Evolutionary conservation across 2,329 filamentous ascomycete species (phyloP), one percentile per base, ranked within the genome.

Genomic region (Colletotrichum camelliae): DNA sequence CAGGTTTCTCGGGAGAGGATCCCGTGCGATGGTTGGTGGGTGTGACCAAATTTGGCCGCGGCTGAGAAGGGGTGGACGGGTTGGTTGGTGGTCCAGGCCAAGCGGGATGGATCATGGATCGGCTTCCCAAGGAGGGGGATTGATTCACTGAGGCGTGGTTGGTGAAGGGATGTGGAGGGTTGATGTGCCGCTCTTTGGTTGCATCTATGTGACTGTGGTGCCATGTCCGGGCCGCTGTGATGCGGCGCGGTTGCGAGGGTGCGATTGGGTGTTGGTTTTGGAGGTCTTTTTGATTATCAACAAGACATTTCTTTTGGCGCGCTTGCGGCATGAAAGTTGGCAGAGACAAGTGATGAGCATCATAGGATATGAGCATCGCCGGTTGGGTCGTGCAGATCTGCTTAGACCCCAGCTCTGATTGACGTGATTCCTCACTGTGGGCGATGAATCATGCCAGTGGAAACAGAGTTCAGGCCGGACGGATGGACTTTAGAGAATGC

Each of bases 1-100:
- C 64, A 68, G 70, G 58, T 68, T 43, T 67, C 43, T 60, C 64
- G 73, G 70, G 27, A 58, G 73, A 60, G n/a, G 33, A 65, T 73
- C 58, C 43, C 69, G 64, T 27, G 52, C 57, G 64, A 33, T 39
- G 61, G 68, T 48, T 72, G 69, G 27, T 62, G 58, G 55, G 21
- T n/a, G 57, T 37, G 39, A 33, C 57, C 24, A 48, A 66, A 57
- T 61, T 62, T 67, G 67, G 60, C 48, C 60, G 71, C 71, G 57
- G 70, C 55, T 62, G 48, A 70, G 58, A 15, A 27, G 18, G 29
- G 18, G 43, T 52, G 43, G 7, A 52, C 43, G 48, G 72, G 31
- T 55, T 55, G 72, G 24, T 61, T 55, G 65, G 64, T 52, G 64
- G 64, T 29, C 64, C 37, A 52, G 57, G 31, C 21, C 39, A 48